Conservation (phyloP, 2,329 filamentous ascomycete species). For the Sarocladiaceae sp. region DNA sequence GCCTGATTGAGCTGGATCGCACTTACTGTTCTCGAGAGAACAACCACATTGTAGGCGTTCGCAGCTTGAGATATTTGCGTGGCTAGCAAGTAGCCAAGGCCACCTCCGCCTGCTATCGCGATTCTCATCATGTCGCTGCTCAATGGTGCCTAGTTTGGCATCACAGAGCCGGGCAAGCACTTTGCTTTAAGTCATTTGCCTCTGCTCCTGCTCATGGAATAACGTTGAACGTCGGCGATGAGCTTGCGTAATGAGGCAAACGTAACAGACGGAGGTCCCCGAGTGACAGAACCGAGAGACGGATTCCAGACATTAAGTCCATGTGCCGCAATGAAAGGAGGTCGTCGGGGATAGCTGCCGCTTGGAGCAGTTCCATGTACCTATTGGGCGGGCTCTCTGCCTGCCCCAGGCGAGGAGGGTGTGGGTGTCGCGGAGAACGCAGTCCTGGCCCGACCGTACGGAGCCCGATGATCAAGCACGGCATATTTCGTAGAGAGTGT, state of each 20-base stretch:
- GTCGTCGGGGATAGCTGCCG: not conserved
- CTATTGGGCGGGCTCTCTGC: not conserved
- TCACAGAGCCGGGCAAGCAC: too few relatives aligned
- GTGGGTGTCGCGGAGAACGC: not conserved
- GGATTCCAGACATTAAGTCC: not conserved
- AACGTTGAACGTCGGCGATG: not conserved
- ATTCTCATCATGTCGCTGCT: slow-evolving; percentile 40
- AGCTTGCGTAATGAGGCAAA: too few relatives aligned
- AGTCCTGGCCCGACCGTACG: not conserved
- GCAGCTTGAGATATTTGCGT: slow-evolving; percentile 51
- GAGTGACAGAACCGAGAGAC: not conserved
- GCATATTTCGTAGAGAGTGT: not conserved
- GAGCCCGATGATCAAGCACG: not conserved
- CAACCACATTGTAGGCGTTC: slow-evolving; percentile 63
- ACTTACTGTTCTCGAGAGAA: slow-evolving; percentile 63
- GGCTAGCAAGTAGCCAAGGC: slow-evolving; percentile 39
- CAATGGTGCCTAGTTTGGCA: not conserved
- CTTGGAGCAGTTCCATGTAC: not conserved
- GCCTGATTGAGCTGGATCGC: not conserved
- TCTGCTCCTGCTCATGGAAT: not conserved
- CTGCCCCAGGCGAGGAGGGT: not conserved
- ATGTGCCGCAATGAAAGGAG: not conserved
- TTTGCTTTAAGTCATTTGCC: too few relatives aligned
- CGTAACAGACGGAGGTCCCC: too few relatives aligned
- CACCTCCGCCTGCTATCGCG: slow-evolving; percentile 42